A percentile compares a stretch with the other conserved stretches of the same genome.
phyloP scores from a whole-genome alignment of 352 stramenopile species.

The Lagenidium giganteum region DNA sequence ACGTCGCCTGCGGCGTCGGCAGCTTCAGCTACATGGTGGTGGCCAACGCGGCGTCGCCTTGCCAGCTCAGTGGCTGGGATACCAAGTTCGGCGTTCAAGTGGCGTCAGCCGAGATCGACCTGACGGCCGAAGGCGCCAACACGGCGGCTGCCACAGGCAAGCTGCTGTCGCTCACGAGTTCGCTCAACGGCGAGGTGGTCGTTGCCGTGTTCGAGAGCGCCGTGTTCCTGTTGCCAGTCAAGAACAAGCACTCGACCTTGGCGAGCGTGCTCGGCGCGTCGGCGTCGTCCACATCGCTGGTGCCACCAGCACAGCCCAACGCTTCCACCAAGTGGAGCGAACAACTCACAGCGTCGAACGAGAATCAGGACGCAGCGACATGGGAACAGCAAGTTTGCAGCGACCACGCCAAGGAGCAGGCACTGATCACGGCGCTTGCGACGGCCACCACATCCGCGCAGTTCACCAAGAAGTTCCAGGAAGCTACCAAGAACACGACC shows the following conservation, averaged over 20 bases:
- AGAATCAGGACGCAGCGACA: conserved; percentile 6
- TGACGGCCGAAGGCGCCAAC: conserved; percentile 19
- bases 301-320: conserved; percentile 33
- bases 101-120: conserved; percentile 37
- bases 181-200: conserved; percentile 49
- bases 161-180: conserved; percentile 41
- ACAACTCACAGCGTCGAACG: conserved; percentile 23
- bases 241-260: conserved; percentile 68
- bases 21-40: conserved; percentile 58
- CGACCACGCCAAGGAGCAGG: conserved; percentile 39
- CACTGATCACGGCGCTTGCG: conserved; percentile 47
- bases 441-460: conserved; percentile 31
- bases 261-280: conserved; percentile 60
- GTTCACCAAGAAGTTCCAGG: conserved; percentile 47
- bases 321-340: conserved; percentile 35
- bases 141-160: conserved; percentile 28
- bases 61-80: conserved; percentile 56
- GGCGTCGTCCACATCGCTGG: neutral
- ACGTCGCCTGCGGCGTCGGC: conserved; percentile 33
- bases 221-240: conserved; percentile 61
- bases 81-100: conserved; percentile 72
- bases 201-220: conserved; percentile 57
- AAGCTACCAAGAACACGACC: conserved; percentile 25
- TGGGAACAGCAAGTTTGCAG: conserved; percentile 51
- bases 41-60: conserved; percentile 22